phyloP scores from a whole-genome alignment of 164 flowering plant species.

The Cinnamomum chago region DNA sequence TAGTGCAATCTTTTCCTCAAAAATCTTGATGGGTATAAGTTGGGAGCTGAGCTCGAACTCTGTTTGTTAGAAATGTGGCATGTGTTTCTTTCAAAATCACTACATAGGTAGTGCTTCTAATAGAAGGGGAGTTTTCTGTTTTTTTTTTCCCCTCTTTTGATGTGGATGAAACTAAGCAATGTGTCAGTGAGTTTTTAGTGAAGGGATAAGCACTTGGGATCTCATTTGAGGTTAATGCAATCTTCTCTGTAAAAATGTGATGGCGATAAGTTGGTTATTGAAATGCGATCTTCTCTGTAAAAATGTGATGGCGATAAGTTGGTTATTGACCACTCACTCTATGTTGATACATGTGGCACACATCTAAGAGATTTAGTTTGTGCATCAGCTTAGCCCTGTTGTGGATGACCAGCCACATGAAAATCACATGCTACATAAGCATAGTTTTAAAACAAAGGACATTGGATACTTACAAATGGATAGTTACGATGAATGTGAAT shows the following conservation, averaged over 20 bases:
- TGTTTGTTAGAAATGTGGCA: too few relatives aligned
- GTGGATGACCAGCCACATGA: background rate
- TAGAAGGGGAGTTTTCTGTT: too few relatives aligned
- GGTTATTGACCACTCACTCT: background rate
- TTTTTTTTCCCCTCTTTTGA: background rate
- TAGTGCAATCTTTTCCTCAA: too few relatives aligned
- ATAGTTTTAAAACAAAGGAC: too few relatives aligned
- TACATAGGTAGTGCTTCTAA: too few relatives aligned
- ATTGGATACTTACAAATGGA: background rate
- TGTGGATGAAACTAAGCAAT: background rate
- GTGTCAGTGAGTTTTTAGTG: background rate
- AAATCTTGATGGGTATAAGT: too few relatives aligned
- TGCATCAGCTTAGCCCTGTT: background rate
- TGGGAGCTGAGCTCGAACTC: too few relatives aligned
- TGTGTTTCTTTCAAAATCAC: too few relatives aligned
- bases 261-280: background rate
- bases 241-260: background rate
- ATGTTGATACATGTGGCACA: background rate
- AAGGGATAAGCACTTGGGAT: background rate
- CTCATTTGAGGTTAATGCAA: background rate
- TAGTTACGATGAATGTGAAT: background rate
- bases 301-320: background rate
- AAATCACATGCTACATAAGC: background rate
- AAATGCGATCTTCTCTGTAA: background rate
- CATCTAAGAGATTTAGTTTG: too few relatives aligned